Evolutionary conservation across 192 early-diverging fungal genomes (phyloP).

Genomic region (Rhizophagus sp.): DNA sequence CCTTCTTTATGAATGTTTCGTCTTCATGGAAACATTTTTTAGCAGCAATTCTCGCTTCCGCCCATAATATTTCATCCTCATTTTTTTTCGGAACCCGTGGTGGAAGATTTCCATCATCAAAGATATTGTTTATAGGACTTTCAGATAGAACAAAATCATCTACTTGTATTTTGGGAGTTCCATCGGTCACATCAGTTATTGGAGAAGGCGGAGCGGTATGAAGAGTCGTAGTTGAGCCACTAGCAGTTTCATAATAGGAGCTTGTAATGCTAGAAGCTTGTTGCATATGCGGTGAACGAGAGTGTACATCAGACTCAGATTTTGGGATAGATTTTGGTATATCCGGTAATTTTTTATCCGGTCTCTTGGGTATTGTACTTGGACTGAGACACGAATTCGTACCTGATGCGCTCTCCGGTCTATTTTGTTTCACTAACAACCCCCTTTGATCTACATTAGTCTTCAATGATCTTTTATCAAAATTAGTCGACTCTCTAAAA

Average conservation of each 20-base stretch:
- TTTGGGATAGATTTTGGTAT: background rate
- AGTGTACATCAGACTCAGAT: conserved; percentile 13
- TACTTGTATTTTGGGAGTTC: conserved; percentile 16
- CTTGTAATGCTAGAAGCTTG: conserved; percentile 31
- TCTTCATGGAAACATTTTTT: conserved; percentile 47
- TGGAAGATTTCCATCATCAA: background rate
- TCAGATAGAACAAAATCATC: background rate
- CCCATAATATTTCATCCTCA: background rate
- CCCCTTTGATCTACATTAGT: background rate
- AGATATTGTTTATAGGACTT: background rate
- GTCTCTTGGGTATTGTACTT: conserved; percentile 23
- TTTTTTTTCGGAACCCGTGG: conserved; percentile 10
- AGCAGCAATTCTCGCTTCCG: conserved; percentile 21
- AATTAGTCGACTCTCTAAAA: background rate
- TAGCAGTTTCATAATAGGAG: conserved; percentile 30
- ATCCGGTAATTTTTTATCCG: conserved; percentile 32
- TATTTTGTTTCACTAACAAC: background rate
- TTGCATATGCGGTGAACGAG: conserved; percentile 16
- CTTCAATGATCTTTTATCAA: conserved; percentile 2
- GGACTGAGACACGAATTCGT: conserved; percentile 15
- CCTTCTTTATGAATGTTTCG: conserved; percentile 43
- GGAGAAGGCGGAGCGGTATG: conserved; percentile 31
- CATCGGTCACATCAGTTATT: background rate
- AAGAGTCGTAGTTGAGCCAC: conserved; percentile 27
- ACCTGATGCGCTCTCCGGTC: conserved; percentile 10